Base-by-base conservation (phyloP, 2,329 filamentous ascomycete genomes). In the Colletotrichum aenigma region DNA sequence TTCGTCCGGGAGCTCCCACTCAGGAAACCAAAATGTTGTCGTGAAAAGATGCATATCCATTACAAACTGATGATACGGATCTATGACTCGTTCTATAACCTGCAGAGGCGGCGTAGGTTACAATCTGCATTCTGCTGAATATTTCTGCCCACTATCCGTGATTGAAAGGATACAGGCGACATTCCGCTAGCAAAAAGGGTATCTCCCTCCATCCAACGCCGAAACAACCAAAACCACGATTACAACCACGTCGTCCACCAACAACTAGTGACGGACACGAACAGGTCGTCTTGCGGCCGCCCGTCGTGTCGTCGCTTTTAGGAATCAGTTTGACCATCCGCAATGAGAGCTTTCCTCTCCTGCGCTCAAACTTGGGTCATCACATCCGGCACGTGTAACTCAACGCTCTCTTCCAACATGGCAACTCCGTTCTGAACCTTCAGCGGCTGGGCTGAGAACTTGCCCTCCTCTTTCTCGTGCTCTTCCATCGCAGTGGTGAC, bases 331-430 rank as follows among this genome's bases (percentile, higher is more conserved):
- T 21, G 43, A 1, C 43, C n/a, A 21, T 48, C n/a, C n/a, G n/a
- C n/a, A 52, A 13, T 21, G 6, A 52, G 43, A 21, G n/a, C 7
- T 3, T 21, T 48, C 18, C 8, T 24, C 60, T 55, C 6, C 1
- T 24, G n/a, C 55, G 13, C 18, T 77, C 13, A 83, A 18, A 77
- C 76, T 43, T 83, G 79, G 26, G 84, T 86, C 52, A 88, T 80
- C 24, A 89, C 77, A 79, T 90, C 88, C 4, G 87, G 83, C 34
- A 86, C 80, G 21, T 88, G 86, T 36, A 85, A 82, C 76, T 87
- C 87, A 18, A 91, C 86, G 58, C 87, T 89, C 80, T 92, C 90
- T 79, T 93, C 90, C 4, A 88, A 88, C 30, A 93, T 80, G 2
- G 90, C 90, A 6, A 92, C 84, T 3, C 90, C 91, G 18, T 87